Base-by-base conservation (phyloP, 23 red algal species). In the Pyropia haitanensis region DNA sequence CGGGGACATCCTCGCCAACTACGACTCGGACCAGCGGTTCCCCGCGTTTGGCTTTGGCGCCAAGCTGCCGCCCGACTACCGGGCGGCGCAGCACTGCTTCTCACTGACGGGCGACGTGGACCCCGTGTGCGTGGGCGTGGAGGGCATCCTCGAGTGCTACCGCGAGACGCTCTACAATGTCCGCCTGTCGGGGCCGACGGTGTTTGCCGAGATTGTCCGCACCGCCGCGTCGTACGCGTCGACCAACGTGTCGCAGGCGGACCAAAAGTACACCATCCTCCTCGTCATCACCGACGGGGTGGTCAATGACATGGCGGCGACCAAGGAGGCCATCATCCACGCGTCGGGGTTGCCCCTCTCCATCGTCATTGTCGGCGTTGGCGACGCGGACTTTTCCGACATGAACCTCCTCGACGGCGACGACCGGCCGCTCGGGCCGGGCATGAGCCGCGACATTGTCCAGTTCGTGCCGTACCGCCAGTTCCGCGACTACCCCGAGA, bases 11-110 rank as follows among this genome's bases (percentile, higher is more conserved):
- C 53, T 93, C 51, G 57, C 75, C 25, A 67, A 67, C 51, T 93
- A 93, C 58, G 74, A 79, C 55, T 74, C 81, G 5, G 88, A 93
- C 39, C 70, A 72, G 53, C 71, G 81, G 16, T 80, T 93, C 26
- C 73, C 88, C 28, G 80, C 75, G 18, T 93, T 83, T 65, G 88
- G 88, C 20, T 93, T 93, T 80, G 88, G 88, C 14, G 88, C 88
- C 12, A 83, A 71, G 26, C 30, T 93, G 13, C 88, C 88, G 48
- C 79, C 78, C 6, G 25, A 78, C 19, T 75, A 78, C 53, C 68
- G 71, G 23, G 70, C 67, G 25, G 72, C 78, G 16, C 24, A 23
- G n/a, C 88, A 93, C 58, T 93, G 88, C 51, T 93, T 93, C 51
- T 70, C 78, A 50, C 65, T 93, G 17, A 93, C 72, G n/a, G 75